Evolutionary conservation across 2,329 filamentous ascomycete species (phyloP).

Genomic region (Hypoxylon sp.): DNA sequence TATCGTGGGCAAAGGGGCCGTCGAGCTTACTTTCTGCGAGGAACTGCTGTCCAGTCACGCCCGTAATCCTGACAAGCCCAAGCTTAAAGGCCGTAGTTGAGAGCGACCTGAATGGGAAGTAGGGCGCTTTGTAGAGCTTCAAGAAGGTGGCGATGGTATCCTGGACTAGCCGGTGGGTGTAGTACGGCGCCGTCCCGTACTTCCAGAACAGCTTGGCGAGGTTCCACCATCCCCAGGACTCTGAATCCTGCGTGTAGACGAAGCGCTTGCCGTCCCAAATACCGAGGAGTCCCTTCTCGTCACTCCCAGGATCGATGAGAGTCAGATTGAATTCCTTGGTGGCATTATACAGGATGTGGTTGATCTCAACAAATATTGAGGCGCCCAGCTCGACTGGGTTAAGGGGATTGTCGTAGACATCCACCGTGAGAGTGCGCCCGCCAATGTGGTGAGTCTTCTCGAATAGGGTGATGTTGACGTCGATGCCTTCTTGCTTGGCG

Average conservation of each 20-base stretch:
- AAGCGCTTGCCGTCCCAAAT: constrained; percentile 88
- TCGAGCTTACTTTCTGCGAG: constrained; percentile 76
- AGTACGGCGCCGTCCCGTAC: constrained; percentile 84
- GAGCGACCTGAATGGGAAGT: constrained; percentile 87
- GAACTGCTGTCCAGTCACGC: constrained; percentile 79
- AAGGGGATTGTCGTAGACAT: constrained; percentile 75
- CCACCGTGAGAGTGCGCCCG: constrained; percentile 87
- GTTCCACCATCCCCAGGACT: constrained; percentile 80
- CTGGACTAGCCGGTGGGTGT: constrained; percentile 79
- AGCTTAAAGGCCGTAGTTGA: constrained; percentile 75
- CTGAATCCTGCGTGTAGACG: constrained; percentile 73
- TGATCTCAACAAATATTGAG: constrained; percentile 89
- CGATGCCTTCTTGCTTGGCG: constrained; percentile 69
- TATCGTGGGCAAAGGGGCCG: constrained; percentile 77
- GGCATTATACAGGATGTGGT: constrained; percentile 83
- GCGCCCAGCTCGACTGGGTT: constrained; percentile 87
- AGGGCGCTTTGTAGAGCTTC: constrained; percentile 81
- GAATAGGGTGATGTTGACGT: constrained; percentile 86
- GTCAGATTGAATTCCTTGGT: constrained; percentile 77
- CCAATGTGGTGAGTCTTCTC: constrained; percentile 84
- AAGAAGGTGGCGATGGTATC: constrained; percentile 78
- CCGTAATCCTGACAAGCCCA: constrained; percentile 74
- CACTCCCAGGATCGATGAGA: constrained; percentile 59
- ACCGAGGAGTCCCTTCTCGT: constrained; percentile 71
- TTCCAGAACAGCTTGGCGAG: constrained; percentile 83